Percentiles rank a stretch among this genome's conserved stretches.
phyloP scores from a whole-genome alignment of 306 rosid genomes.

The Ammopiptanthus mongolicus region DNA sequence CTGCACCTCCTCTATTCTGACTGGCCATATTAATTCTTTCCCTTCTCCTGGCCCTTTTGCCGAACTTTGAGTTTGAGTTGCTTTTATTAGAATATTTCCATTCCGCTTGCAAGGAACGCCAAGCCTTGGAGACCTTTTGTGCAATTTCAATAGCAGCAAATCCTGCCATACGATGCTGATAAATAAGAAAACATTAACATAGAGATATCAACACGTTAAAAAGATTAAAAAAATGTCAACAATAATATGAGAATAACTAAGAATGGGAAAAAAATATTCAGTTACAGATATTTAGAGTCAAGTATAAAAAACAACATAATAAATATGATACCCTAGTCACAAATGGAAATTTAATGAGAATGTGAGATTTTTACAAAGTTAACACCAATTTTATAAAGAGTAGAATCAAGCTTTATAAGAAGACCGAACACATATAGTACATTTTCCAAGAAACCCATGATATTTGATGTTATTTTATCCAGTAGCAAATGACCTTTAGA shows the following conservation, averaged over 20 bases:
- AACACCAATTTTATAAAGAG: background rate
- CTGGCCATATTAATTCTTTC: constrained; percentile 67
- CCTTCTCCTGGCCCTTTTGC: constrained; percentile 77
- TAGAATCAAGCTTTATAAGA: constrained; percentile 13
- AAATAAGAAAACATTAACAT: constrained; percentile 32
- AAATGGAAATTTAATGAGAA: constrained; percentile 13
- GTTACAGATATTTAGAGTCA: too few species aligned
- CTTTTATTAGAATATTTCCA: constrained; percentile 71
- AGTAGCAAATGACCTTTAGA: background rate
- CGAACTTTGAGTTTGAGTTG: constrained; percentile 45
- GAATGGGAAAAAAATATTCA: too few species aligned
- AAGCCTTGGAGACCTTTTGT: constrained; percentile 87
- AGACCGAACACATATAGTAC: background rate
- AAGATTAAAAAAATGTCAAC: background rate
- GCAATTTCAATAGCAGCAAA: constrained; percentile 95
- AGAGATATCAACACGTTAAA: background rate
- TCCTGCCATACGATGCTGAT: constrained; percentile 99
- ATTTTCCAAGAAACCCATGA: background rate
- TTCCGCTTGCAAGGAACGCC: constrained; percentile 78
- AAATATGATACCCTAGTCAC: background rate
- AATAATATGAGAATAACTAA: background rate
- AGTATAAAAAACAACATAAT: too few species aligned
- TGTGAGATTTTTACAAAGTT: background rate
- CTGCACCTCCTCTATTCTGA: constrained; percentile 96
- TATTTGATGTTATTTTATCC: background rate